Base-by-base conservation (phyloP, 192 early-diverging fungal genomes). In the Polychytrium aggregatum region DNA sequence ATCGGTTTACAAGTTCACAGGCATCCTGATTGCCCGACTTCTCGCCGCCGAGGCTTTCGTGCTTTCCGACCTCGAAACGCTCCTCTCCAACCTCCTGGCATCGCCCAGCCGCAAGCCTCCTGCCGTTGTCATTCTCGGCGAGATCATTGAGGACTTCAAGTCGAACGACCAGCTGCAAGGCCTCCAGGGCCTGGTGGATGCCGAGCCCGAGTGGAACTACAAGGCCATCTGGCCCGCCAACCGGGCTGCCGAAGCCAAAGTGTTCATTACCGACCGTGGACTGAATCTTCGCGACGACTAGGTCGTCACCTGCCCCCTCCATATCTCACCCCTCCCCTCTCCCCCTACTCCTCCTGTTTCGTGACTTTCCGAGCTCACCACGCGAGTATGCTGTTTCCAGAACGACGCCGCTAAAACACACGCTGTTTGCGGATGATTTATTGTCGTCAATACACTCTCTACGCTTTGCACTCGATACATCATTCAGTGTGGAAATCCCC, bases 1-100 rank as follows among this genome's bases (percentile, higher is more conserved):
- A 18, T 65, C 76, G 36, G 79, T 76, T 10, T 81, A 72, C 67
- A 70, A 65, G 31, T 74, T 67, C 66, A 67, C 82, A 38, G 62
- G 62, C 20, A 36, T 44, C 13, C 36, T 68, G 18, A 51, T 65
- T 39, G 82, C 71, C 28, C 74, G 70, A 44, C 59, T 87, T 29
- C 54, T 87, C 46, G 66, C 65, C 26, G 61, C 53, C n/a, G 64
- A 67, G 4, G 58, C 48, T 25, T 62, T 84, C 45, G 68, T 79
- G n/a, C 45, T 76, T 16, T 14, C 50, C 2, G 66, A 67, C 25
- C 41, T 80, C 1, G n/a, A n/a, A n/a, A n/a, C n/a, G n/a, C n/a
- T n/a, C n/a, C n/a, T n/a, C n/a, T n/a, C n/a, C n/a, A n/a, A n/a
- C n/a, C n/a, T n/a, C n/a, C n/a, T n/a, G n/a, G n/a, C n/a, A n/a